These are phyloP conservation scores for Pythium scleroteichum DNA, from an alignment of 352 stramenopile genomes.

Conservation along the genomic window DNA sequence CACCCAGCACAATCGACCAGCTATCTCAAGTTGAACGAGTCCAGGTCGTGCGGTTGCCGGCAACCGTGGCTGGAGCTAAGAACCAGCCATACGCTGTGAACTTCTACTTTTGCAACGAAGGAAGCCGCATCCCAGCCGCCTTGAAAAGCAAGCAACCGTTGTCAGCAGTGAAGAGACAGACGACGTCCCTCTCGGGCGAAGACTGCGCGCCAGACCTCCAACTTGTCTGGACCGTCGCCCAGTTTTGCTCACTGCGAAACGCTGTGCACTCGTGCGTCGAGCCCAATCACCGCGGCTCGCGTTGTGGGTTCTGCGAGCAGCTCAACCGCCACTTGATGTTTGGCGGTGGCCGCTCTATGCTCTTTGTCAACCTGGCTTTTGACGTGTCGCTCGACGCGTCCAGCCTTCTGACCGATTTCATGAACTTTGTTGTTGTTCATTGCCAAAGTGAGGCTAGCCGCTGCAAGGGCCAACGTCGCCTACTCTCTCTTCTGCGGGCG, in stretches of 20 bases:
- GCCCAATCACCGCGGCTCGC: background rate
- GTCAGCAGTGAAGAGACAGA: background rate
- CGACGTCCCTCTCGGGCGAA: background rate
- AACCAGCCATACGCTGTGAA: conserved; percentile 5
- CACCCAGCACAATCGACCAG: background rate
- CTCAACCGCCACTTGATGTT: conserved; percentile 3
- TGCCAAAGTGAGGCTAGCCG: background rate
- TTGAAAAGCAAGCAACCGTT: background rate
- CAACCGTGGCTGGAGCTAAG: background rate
- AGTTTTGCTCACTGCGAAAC: conserved; percentile 12
- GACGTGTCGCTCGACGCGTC: background rate
- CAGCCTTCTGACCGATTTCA: background rate
- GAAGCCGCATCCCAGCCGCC: conserved; percentile 3
- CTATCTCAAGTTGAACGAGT: conserved; percentile 3
- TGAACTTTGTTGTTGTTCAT: background rate
- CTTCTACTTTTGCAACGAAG: background rate
- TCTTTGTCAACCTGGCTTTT: background rate
- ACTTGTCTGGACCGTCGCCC: background rate
- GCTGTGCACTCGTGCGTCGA: background rate
- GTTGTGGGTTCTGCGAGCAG: background rate
- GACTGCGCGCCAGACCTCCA: background rate
- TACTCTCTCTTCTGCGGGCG: background rate
- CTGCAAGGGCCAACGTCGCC: background rate
- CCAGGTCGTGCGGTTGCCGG: background rate
- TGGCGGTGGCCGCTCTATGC: conserved; percentile 1